Evolutionary conservation across 495 filamentous ascomycete species (phyloP).

Genomic region (Aspergillus leporis): DNA sequence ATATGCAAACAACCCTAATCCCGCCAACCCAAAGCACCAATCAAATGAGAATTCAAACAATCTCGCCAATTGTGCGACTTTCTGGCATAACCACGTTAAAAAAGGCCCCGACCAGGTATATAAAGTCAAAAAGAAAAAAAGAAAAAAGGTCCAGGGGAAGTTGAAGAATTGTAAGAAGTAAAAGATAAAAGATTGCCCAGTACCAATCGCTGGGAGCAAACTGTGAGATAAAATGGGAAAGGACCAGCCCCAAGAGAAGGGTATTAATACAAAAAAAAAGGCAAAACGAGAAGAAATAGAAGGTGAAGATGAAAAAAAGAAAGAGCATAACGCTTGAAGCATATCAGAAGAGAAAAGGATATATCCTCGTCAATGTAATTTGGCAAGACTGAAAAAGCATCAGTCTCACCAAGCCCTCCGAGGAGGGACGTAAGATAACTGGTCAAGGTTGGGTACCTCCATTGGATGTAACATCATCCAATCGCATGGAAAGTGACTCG

Average conservation of each 20-base stretch:
- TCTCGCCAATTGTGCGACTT: slow-evolving; percentile 40
- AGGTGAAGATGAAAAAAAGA: slow-evolving; percentile 26
- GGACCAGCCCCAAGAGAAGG: slow-evolving; percentile 40
- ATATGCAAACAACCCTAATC: slow-evolving; percentile 28
- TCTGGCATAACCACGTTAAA: slow-evolving; percentile 48
- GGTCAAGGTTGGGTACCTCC: slow-evolving; percentile 3
- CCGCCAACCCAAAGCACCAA: slow-evolving; percentile 29
- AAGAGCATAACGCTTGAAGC: slow-evolving; percentile 22
- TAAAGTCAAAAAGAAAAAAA: slow-evolving; percentile 18
- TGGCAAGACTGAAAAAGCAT: slow-evolving; percentile 11
- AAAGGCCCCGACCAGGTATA: slow-evolving; percentile 27
- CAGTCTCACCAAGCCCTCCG: slow-evolving; percentile 2
- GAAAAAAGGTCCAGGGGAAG: slow-evolving; percentile 23
- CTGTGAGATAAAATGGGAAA: slow-evolving; percentile 31
- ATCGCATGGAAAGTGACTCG: neutral
- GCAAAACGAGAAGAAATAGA: slow-evolving; percentile 40
- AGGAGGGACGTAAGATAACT: slow-evolving; percentile 7
- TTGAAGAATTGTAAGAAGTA: slow-evolving; percentile 17
- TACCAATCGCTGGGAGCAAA: slow-evolving; percentile 36
- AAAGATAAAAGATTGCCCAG: slow-evolving; percentile 29
- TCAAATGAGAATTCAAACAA: slow-evolving; percentile 32
- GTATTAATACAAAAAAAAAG: slow-evolving; percentile 42
- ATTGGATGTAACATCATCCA: neutral
- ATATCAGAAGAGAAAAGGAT: slow-evolving; percentile 23
- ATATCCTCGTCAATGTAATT: slow-evolving; percentile 20